Conservation (phyloP, 2,329 filamentous ascomycete genomes). For the Ophiognomonia clavigignenti-juglandacearum region DNA sequence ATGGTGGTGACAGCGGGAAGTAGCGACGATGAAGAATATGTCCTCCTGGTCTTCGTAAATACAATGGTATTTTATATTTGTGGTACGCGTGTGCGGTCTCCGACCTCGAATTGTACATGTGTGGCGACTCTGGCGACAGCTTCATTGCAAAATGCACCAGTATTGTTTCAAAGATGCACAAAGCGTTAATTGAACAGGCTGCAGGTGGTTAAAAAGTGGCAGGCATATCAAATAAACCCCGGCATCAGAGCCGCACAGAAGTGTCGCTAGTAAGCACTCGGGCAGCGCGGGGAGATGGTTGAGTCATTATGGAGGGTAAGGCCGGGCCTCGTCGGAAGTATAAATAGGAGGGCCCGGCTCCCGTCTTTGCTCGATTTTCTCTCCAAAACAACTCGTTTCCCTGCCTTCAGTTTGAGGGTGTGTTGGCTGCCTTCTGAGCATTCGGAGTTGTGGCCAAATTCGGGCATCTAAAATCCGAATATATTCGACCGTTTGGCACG, state of each 20-base stretch:
- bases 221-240: no score
- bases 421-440: constrained; percentile 15
- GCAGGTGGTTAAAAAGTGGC: background rate
- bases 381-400: constrained; percentile 15
- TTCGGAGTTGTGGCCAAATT: constrained; percentile 16
- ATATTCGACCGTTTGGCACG: background rate
- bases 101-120: no score
- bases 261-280: no score
- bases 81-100: no score
- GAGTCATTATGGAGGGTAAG: constrained; percentile 12
- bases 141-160: background rate
- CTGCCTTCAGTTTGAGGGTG: constrained; percentile 6
- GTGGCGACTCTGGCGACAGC: no score
- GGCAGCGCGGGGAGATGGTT: no score
- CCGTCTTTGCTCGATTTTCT: constrained; percentile 6
- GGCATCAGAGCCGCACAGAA: no score
- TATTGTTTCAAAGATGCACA: background rate
- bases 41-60: no score
- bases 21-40: no score
- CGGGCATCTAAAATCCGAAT: constrained; percentile 16
- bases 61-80: no score
- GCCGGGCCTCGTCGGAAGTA: constrained; percentile 21
- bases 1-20: no score
- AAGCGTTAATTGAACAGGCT: background rate
- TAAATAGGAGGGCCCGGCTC: constrained; percentile 28